Evolutionary conservation across 164 flowering plant genomes (phyloP), one percentile per base, ranked within the genome.

Genomic region (Vitis labrusca): DNA sequence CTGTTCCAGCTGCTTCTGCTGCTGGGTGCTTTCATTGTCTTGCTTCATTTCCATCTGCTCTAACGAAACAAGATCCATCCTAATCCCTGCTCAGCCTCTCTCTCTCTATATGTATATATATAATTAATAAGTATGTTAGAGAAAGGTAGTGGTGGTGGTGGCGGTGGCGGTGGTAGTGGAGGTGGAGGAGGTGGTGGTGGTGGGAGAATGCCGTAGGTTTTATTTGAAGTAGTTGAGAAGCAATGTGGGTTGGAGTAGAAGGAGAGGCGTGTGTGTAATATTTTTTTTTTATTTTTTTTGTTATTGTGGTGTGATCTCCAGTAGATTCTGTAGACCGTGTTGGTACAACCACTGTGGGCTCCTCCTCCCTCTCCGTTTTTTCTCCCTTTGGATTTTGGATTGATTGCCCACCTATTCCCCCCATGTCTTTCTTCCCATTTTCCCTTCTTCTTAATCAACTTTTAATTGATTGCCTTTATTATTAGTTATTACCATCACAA

Each of bases 301-400:
- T 64, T 53, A 61, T 51, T 62, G 8, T 54, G 66, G 10, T 67
- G 58, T 2, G 67, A 75, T 77, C 80, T 77, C 72, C 27, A 12
- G 23, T 78, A 76, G 84, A 81, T 81, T 73, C 84, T 73, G 75
- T 66, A 55, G 63, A 66, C 65, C 49, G 63, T 63, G 68, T 69
- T 75, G 75, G 74, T 73, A 73, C 77, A 73, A 73, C 79, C 64
- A 76, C 73, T 60, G 70, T 17, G 50, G 48, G 67, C 29, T 67
- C 51, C 57, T 27, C 63, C 61, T 63, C 69, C 63, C 71, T 70
- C 59, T 67, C 13, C n/a, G 65, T 23, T 65, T 23, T 49, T 37
- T 60, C n/a, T 68, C 27, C 1, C 17, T 50, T 56, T 65, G 50
- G 69, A 65, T 63, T 74, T 78, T 74, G 72, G 52, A 74, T 78